Percentiles rank a stretch among this genome's conserved stretches.
Evolutionary conservation across 2,329 filamentous ascomycete genomes (phyloP).

Genomic region (Ophidiomyces ophidiicola): DNA sequence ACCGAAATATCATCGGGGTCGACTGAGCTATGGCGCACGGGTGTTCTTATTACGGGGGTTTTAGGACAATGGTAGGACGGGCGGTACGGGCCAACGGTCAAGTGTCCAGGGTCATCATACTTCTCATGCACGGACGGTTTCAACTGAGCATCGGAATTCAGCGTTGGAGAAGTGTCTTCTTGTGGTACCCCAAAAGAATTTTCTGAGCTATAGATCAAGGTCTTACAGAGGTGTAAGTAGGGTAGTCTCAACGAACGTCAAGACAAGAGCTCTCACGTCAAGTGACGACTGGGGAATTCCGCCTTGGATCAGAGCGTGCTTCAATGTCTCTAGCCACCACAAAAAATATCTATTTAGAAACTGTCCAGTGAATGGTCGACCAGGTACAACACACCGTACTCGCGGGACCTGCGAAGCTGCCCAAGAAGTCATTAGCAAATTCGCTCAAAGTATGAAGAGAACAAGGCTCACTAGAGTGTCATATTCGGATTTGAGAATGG

Average conservation of each 20-base stretch:
- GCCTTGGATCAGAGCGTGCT: constrained; percentile 38
- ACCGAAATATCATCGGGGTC: constrained; percentile 20
- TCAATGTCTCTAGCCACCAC: constrained; percentile 33
- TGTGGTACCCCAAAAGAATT: constrained; percentile 2
- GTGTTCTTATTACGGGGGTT: background rate
- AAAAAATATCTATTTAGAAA: constrained; percentile 4
- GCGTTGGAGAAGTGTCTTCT: background rate
- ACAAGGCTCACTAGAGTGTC: constrained; percentile 41
- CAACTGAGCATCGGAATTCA: no score
- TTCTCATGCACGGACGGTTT: no score
- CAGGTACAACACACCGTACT: constrained; percentile 20
- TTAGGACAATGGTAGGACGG: no score
- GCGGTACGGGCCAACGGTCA: no score
- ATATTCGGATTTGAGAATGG: constrained; percentile 50
- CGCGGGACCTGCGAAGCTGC: constrained; percentile 20
- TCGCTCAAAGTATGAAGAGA: constrained; percentile 1
- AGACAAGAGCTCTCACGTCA: constrained; percentile 26
- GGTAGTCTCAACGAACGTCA: constrained; percentile 8
- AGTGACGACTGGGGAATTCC: constrained; percentile 41
- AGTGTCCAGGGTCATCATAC: no score
- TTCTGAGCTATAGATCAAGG: constrained; percentile 12
- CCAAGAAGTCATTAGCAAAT: constrained; percentile 2
- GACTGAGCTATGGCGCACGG: constrained; percentile 12
- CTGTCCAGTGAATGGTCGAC: background rate
- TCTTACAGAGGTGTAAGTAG: constrained; percentile 14